These are phyloP conservation scores for Geotrichum fermentans DNA, from an alignment of 1,139 yeast species.

Conservation along the genomic window DNA sequence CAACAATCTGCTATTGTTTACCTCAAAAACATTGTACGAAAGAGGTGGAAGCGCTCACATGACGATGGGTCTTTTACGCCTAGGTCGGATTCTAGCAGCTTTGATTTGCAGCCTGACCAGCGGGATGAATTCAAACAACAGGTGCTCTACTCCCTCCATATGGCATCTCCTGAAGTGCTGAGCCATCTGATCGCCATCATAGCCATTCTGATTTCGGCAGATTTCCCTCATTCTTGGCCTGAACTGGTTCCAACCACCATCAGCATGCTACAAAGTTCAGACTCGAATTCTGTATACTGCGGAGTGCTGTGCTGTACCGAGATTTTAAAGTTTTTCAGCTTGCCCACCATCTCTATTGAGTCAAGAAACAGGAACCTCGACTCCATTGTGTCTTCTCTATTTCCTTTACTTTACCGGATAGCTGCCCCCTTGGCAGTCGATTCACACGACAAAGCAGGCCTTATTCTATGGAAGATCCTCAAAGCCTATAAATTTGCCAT, in stretches of 20 bases:
- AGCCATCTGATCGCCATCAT: conserved; percentile 15
- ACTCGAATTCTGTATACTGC: conserved; percentile 10
- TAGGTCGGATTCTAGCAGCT: background rate
- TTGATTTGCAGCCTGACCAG: conserved; percentile 1
- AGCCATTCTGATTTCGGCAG: conserved; percentile 6
- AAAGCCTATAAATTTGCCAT: conserved; percentile 18
- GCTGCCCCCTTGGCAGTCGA: conserved; percentile 12
- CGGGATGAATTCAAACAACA: conserved; percentile 14
- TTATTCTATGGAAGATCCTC: conserved; percentile 19
- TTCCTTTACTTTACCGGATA: conserved; percentile 16
- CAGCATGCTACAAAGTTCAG: conserved; percentile 17
- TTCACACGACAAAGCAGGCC: conserved; percentile 14
- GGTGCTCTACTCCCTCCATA: conserved; percentile 12
- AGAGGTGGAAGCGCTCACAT: conserved; percentile 50
- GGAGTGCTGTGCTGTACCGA: conserved; percentile 17
- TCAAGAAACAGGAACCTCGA: background rate
- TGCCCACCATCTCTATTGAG: conserved; percentile 1
- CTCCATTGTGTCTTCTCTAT: conserved; percentile 9
- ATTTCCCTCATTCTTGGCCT: conserved; percentile 15
- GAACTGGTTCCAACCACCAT: conserved; percentile 15
- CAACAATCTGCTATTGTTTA: conserved; percentile 81
- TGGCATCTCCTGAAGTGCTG: conserved; percentile 18
- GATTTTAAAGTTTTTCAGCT: conserved; percentile 9
- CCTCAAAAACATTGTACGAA: conserved; percentile 68
- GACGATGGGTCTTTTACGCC: background rate